Evolutionary conservation across 2,329 filamentous ascomycete genomes (phyloP).

Genomic region (Dothidotthia symphoricarpi): DNA sequence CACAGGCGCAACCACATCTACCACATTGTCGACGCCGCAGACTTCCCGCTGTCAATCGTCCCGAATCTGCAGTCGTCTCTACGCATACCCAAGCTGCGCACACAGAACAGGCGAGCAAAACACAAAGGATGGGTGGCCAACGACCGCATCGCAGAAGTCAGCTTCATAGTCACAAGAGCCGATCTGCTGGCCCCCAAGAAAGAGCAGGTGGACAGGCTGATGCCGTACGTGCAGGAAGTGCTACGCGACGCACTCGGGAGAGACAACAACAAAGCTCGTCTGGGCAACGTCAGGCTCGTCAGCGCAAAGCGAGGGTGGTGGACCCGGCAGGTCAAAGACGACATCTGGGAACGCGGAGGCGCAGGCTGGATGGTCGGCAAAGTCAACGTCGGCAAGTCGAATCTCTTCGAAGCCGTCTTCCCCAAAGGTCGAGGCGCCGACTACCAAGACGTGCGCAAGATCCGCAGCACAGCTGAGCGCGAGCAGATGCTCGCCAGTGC

Average conservation of each 20-base stretch:
- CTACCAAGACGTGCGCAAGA: slow-evolving; percentile 36
- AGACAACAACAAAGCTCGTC: slow-evolving; percentile 65
- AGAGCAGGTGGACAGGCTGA: slow-evolving; percentile 76
- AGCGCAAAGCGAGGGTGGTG: slow-evolving; percentile 88
- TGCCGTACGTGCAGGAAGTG: slow-evolving; percentile 79
- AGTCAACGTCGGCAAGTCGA: slow-evolving; percentile 95
- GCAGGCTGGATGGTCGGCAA: slow-evolving; percentile 97
- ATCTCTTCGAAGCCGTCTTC: slow-evolving; percentile 82
- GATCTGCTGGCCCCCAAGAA: slow-evolving; percentile 84
- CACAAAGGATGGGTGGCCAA: slow-evolving; percentile 64
- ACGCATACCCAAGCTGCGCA: slow-evolving; percentile 69
- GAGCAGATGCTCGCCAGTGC: slow-evolving; percentile 32
- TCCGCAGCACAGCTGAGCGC: slow-evolving; percentile 34
- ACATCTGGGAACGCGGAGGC: slow-evolving; percentile 79
- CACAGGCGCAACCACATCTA: slow-evolving; percentile 93
- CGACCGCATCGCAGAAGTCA: slow-evolving; percentile 68
- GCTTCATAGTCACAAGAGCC: slow-evolving; percentile 85
- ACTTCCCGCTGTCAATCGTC: slow-evolving; percentile 92
- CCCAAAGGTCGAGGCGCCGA: slow-evolving; percentile 61
- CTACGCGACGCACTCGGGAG: slow-evolving; percentile 73
- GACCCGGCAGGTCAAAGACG: slow-evolving; percentile 81
- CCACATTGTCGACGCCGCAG: slow-evolving; percentile 89
- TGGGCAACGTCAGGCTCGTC: slow-evolving; percentile 84
- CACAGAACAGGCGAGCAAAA: slow-evolving; percentile 75
- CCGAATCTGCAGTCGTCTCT: slow-evolving; percentile 71